Conservation (phyloP, 306 rosid genomes). For the Vicia faba region DNA sequence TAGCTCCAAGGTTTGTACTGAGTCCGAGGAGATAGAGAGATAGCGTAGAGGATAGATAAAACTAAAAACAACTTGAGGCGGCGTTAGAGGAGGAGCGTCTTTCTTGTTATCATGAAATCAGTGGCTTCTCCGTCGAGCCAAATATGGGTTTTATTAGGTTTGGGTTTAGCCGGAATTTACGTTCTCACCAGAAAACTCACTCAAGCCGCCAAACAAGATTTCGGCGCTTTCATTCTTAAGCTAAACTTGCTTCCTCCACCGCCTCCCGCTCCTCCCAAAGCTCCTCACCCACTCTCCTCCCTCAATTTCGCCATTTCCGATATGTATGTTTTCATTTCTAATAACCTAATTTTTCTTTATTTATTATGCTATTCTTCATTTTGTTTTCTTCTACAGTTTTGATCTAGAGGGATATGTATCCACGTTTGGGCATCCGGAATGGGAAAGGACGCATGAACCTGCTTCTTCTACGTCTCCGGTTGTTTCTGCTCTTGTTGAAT, state of each 20-base stretch:
- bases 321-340: constrained; percentile 46
- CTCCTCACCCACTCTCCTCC: constrained; percentile 88
- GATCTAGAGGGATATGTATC: constrained; percentile 79
- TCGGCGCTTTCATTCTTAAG: constrained; percentile 77
- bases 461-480: constrained; percentile 76
- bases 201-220: constrained; percentile 67
- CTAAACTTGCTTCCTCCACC: constrained; percentile 88
- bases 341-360: not conserved
- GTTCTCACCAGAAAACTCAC: constrained; percentile 67
- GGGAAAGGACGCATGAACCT: constrained; percentile 76
- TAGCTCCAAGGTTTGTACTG: too few species aligned
- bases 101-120: not conserved
- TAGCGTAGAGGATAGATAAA: not conserved
- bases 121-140: constrained; percentile 69
- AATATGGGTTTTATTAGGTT: constrained; percentile 80
- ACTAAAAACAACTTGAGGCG: constrained; percentile 7
- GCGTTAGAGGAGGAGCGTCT: constrained; percentile 2
- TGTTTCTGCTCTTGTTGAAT: constrained; percentile 74
- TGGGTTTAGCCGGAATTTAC: constrained; percentile 87
- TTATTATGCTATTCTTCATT: too few species aligned
- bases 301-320: constrained; percentile 89
- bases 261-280: constrained; percentile 94
- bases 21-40: too few species aligned
- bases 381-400: constrained; percentile 49
- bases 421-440: constrained; percentile 92